A percentile compares a stretch with the other conserved stretches of the same genome.
phyloP scores from a whole-genome alignment of 805 yeast genomes.

The Saccharomycopsis selenospora region DNA sequence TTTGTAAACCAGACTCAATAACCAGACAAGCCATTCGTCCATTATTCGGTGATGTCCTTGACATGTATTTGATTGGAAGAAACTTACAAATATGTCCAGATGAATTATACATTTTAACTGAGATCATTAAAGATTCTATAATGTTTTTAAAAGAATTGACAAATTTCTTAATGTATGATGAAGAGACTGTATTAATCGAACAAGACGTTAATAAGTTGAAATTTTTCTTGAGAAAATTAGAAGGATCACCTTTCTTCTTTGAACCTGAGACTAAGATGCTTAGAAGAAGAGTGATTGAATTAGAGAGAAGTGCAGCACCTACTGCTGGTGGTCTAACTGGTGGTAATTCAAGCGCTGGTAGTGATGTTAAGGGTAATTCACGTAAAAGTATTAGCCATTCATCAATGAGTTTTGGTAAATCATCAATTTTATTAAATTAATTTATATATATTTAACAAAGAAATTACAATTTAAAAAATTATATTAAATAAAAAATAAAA shows the following conservation, averaged over 20 bases:
- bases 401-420: constrained; percentile 12
- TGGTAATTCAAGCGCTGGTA: constrained; percentile 10
- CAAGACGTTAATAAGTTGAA: constrained; percentile 29
- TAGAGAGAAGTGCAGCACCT: background rate
- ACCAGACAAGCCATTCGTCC: constrained; percentile 32
- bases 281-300: background rate
- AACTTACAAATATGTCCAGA: constrained; percentile 30
- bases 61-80: constrained; percentile 26
- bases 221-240: constrained; percentile 41
- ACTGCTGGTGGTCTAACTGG: background rate
- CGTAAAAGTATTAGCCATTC: background rate
- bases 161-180: constrained; percentile 19
- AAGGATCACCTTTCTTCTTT: constrained; percentile 35
- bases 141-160: constrained; percentile 13
- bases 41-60: constrained; percentile 28
- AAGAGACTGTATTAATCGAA: constrained; percentile 23
- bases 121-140: constrained; percentile 21
- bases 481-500: too few relatives aligned
- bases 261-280: constrained; percentile 28
- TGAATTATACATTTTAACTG: constrained; percentile 26
- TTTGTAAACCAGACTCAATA: constrained; percentile 38
- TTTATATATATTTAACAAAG: too few relatives aligned
- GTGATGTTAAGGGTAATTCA: background rate
- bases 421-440: constrained; percentile 13
- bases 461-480: too few relatives aligned